Evolutionary conservation across 2,329 filamentous ascomycete species (phyloP), one percentile per base, ranked within the genome.

Genomic region (Penicillium sp.): DNA sequence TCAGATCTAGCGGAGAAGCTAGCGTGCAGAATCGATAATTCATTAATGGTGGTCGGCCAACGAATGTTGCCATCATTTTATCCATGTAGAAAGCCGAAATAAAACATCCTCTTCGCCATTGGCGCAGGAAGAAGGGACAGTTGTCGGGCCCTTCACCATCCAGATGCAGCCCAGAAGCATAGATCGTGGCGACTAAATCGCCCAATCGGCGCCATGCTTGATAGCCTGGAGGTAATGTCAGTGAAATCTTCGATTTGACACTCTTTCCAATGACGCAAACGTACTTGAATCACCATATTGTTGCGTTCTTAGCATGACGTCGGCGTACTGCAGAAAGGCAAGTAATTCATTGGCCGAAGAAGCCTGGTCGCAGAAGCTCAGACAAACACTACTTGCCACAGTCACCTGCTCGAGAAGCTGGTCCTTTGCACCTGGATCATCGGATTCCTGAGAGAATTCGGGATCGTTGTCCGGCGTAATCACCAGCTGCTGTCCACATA

Each of bases 21-120:
- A 77, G 67, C 3, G 64, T 64, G 56, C 76, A 77, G 50, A 72
- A 78, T 35, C 70, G 68, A 33, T 71, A 66, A n/a, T 69, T 69
- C 35, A 80, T 73, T 2, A 77, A 68, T 3, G 76, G 76, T 4
- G 78, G 78, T 2, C 78, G 69, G 4, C 78, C 78, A n/a, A 79
- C 70, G 46, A 80, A 80, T 1, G 78, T 74, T 1, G 76, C 72
- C 7, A 79, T 62, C 36, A 71, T 74, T 50, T 79, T 80, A 50
- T 80, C 78, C 4, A 71, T 72, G 6, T 73, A 73, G 48, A 77
- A 80, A 5, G 69, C 68, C 1, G 71, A 66, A 5, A 71, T 72
- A 51, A 79, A 78, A 5, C 70, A 70, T 2, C 64, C 63, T 48
- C 68, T 66, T 22, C 76, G 66, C 46, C 78, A 66, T 41, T 76